Conservation (phyloP, 139 green algal species). For the Zygnema cylindricum region DNA sequence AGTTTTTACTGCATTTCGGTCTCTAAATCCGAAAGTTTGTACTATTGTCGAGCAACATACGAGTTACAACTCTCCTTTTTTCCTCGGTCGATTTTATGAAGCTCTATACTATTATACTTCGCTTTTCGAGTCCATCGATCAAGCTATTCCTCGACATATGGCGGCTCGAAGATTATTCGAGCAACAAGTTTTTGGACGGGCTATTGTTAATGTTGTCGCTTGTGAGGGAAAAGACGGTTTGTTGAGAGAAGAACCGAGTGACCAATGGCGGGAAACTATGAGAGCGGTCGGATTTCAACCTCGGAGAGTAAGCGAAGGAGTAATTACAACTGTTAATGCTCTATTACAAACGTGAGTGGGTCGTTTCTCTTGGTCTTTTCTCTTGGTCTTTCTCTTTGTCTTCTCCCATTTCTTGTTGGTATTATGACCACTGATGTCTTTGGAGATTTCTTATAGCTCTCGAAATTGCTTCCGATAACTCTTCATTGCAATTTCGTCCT, state of each 20-base stretch:
- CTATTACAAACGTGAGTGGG: slow-evolving; percentile 25
- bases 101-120: slow-evolving; percentile 36
- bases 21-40: neutral
- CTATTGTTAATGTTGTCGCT: slow-evolving; percentile 52
- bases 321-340: slow-evolving; percentile 27
- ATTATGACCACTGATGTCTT: too few relatives aligned
- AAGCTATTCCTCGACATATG: slow-evolving; percentile 9
- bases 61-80: slow-evolving; percentile 49
- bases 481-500: too few relatives aligned
- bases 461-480: too few relatives aligned
- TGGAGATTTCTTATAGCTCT: too few relatives aligned
- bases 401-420: too few relatives aligned
- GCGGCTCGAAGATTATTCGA: slow-evolving; percentile 32
- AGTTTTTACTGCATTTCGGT: slow-evolving; percentile 26
- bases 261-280: slow-evolving; percentile 32
- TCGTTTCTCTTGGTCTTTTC: neutral
- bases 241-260: slow-evolving; percentile 21
- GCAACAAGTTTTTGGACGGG: slow-evolving; percentile 45
- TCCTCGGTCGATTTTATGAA: slow-evolving; percentile 50
- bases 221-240: slow-evolving; percentile 23
- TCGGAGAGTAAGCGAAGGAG: neutral
- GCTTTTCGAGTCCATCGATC: slow-evolving; percentile 40
- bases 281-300: slow-evolving; percentile 21
- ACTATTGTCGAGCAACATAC: slow-evolving; percentile 51
- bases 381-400: neutral